Conservation (phyloP, 1,284 basidiomycete species). For the Amylostereum areolatum region DNA sequence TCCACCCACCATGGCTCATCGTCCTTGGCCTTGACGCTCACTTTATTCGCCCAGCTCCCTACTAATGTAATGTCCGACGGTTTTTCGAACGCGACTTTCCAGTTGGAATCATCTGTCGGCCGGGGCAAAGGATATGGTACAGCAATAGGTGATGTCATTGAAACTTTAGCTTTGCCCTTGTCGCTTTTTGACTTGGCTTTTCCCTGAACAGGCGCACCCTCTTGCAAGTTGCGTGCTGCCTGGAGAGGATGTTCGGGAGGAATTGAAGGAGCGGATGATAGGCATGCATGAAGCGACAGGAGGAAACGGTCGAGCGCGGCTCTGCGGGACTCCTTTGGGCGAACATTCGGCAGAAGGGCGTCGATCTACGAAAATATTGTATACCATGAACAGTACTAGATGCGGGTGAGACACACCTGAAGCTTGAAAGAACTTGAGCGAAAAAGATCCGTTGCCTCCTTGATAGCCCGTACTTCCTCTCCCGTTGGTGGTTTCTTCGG, state of each 20-base stretch:
- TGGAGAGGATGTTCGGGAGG: conserved; percentile 62
- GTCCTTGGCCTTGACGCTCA: conserved; percentile 61
- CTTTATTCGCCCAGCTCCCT: conserved; percentile 73
- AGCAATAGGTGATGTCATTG: conserved; percentile 19
- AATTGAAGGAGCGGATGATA: conserved; percentile 53
- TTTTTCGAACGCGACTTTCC: conserved; percentile 70
- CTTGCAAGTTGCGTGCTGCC: conserved; percentile 45
- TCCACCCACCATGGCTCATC: conserved; percentile 69
- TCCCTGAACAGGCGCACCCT: conserved; percentile 23
- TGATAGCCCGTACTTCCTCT: conserved; percentile 72
- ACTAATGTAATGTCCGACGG: conserved; percentile 63
- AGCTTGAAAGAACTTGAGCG: conserved; percentile 83
- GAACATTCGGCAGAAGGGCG: conserved; percentile 70
- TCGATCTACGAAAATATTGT: conserved; percentile 54
- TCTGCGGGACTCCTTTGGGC: conserved; percentile 55
- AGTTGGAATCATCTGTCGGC: conserved; percentile 66
- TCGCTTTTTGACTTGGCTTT: conserved; percentile 4
- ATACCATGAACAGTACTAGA: neutral
- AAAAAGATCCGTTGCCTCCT: conserved; percentile 75
- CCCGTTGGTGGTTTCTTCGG: conserved; percentile 53
- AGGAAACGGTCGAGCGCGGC: conserved; percentile 61
- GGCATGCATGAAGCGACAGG: conserved; percentile 49
- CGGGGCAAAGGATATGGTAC: conserved; percentile 63
- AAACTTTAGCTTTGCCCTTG: conserved; percentile 13
- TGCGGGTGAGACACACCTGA: conserved; percentile 43